Evolutionary conservation across 2,329 filamentous ascomycete species (phyloP), one percentile per base, ranked within the genome.

Genomic region (Aspergillus latus): DNA sequence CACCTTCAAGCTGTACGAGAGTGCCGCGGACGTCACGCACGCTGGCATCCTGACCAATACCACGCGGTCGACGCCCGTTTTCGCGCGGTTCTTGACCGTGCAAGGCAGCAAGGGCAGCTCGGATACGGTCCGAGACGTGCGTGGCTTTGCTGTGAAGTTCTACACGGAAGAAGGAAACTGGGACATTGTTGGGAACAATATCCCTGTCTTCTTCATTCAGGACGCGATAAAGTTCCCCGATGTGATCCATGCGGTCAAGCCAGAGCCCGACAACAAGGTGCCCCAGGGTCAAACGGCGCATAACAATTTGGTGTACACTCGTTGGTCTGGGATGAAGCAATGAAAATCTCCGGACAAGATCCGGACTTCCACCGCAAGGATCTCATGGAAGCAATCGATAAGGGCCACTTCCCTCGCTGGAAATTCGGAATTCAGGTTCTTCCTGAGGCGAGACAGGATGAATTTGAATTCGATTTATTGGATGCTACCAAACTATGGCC

Each of bases 401-500:
- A 78, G 13, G 88, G 88, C 5, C 79, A 80, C 0, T 92, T 80
- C 64, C 89, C 89, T 6, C 88, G 85, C 66, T 94, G 89, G 89
- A 87, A 88, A 66, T 90, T 94, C 57, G 89, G 88, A 43, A 86
- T 95, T n/a, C 90, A 95, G 67, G 80, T 86, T 2, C 82, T 94
- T 21, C 83, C 87, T 0, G 89, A 93, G 61, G 80, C 80, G 7
- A 81, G 86, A 48, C 84, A 90, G 68, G 80, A 93, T 59, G 84
- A 89, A 13, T 95, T 93, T 59, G 90, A 93, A 5, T 93, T 94
- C 59, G 90, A 94, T 65, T 87, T 93, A 29, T 82, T 95, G 1
- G 90, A 95, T 63, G 87, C 90, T 0, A 95, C 90, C 39, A 94
- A 95, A 75, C 73, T 93, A 28, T 94, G 90, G 89, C 90, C 90